Evolutionary conservation across 2,329 filamentous ascomycete species (phyloP).

Genomic region (Penicillium sp.): DNA sequence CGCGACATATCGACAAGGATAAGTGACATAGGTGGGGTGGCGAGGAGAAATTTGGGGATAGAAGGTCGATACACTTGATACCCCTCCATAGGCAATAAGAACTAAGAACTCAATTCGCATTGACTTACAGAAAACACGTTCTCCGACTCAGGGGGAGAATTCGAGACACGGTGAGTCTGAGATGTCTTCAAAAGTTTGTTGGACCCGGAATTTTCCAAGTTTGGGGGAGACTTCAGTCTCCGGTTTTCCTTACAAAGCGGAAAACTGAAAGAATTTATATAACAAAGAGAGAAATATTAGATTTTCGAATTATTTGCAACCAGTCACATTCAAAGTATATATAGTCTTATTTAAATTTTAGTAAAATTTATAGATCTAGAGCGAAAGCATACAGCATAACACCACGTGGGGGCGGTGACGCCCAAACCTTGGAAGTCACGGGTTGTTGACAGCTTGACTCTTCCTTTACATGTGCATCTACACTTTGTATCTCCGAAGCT

Average conservation of each 20-base stretch:
- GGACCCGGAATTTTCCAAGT: conserved; percentile 25
- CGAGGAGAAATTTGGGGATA: conserved; percentile 17
- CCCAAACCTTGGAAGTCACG: conserved; percentile 30
- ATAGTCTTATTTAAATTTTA: neutral
- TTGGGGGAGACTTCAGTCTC: conserved; percentile 11
- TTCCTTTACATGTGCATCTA: neutral
- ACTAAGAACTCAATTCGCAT: neutral
- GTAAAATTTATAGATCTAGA: conserved; percentile 1
- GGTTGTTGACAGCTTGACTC: conserved; percentile 28
- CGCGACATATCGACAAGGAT: conserved; percentile 12
- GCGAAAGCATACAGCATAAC: neutral
- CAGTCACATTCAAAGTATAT: neutral
- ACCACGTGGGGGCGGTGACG: conserved; percentile 30
- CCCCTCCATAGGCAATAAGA: conserved; percentile 4
- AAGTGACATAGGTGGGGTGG: conserved; percentile 19
- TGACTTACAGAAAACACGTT: conserved; percentile 33
- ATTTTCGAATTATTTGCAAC: neutral
- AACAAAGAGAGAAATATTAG: conserved; percentile 2
- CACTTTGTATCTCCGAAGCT: neutral
- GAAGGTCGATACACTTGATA: neutral
- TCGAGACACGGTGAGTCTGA: conserved; percentile 32
- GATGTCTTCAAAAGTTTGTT: conserved; percentile 16
- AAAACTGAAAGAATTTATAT: conserved; percentile 5
- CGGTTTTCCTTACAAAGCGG: conserved; percentile 30
- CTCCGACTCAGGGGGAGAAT: conserved; percentile 27